Base-by-base conservation (phyloP, 2,329 filamentous ascomycete species). In the Gyromitra esculenta region DNA sequence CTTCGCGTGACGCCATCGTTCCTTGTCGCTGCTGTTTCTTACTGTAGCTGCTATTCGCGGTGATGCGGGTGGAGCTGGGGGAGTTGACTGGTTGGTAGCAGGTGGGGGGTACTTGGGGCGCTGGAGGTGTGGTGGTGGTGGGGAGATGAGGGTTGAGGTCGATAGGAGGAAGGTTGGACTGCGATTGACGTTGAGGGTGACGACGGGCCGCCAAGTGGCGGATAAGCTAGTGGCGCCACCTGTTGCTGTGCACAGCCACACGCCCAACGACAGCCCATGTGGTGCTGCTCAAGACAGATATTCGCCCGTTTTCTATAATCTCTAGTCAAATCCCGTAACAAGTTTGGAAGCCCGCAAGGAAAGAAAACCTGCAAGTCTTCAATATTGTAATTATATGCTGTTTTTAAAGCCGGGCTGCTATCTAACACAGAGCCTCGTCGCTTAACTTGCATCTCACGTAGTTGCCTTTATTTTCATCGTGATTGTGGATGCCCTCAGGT, bases 1-100 rank as follows among this genome's bases (percentile, higher is more conserved):
- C 75, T 64, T 77, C 75, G 75, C 75, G 75, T 77, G 70, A 77
- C 62, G 71, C 75, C 75, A 77, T 77, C 21, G 66, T 65, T 63
- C 43, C 60, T 70, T 75, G 35, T 50, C 48, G 43, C 37, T 56
- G 25, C 8, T 15, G 11, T 50, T 57, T 76, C 50, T 18, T 37
- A 41, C 43, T 74, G 70, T 63, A 48, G 45, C 37, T 50, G 63
- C 52, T 74, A 69, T 65, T 69, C 37, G 64, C 25, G 45, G 35
- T 45, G 25, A 54, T 70, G 72, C 41, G n/a, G 41, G 45, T 31
- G 13, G 65, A 7, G 25, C 57, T 50, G 57, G 9, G 48, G 48
- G n/a, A 43, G 35, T 45, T 41, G 21, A 65, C 48, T 60, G 59
- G 9, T n/a, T 65, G 48, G 31, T 35, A 9, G 25, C 31, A 25